These are phyloP conservation scores for Lasiodiplodia citricola DNA, from an alignment of 2,329 filamentous ascomycete species.

Conservation along the genomic window DNA sequence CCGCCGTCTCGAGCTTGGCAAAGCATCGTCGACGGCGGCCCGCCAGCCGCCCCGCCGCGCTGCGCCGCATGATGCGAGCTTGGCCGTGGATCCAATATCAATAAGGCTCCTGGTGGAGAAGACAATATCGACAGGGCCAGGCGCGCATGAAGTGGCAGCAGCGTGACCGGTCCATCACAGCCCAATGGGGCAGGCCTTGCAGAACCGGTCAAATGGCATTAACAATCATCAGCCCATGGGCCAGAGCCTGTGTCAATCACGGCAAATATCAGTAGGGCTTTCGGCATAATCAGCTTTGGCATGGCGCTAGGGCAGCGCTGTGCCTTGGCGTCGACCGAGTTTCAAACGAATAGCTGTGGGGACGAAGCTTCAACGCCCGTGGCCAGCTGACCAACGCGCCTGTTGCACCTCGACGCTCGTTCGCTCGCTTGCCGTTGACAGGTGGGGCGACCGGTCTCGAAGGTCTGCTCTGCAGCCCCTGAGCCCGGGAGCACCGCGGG, in stretches of 20 bases:
- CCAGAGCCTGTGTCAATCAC: constrained; percentile 4
- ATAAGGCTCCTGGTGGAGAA: constrained; percentile 20
- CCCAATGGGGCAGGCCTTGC: constrained; percentile 6
- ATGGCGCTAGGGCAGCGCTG: constrained; percentile 18
- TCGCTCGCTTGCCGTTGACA: constrained; percentile 5
- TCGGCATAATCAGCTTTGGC: constrained; percentile 21
- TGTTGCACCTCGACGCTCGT: constrained; percentile 6
- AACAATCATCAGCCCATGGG: constrained; percentile 22
- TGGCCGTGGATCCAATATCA: constrained; percentile 21
- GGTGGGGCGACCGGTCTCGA: constrained; percentile 23
- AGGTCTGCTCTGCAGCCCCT: constrained; percentile 18
- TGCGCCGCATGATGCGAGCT: constrained; percentile 19
- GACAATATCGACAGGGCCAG: constrained; percentile 20
- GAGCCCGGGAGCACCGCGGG: not conserved
- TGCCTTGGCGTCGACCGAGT: constrained; percentile 10
- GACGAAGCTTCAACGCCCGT: not conserved
- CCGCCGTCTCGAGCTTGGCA: constrained; percentile 12
- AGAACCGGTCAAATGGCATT: constrained; percentile 14
- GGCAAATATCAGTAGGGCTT: constrained; percentile 22
- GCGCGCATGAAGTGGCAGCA: constrained; percentile 19
- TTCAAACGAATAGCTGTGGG: constrained; percentile 19
- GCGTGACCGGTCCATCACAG: constrained; percentile 19
- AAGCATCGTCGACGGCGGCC: not conserved
- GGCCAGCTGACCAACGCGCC: constrained; percentile 5
- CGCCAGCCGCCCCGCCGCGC: constrained; percentile 7